phyloP scores from a whole-genome alignment of 1,139 yeast genomes.

The Scheffersomyces lignicola region DNA sequence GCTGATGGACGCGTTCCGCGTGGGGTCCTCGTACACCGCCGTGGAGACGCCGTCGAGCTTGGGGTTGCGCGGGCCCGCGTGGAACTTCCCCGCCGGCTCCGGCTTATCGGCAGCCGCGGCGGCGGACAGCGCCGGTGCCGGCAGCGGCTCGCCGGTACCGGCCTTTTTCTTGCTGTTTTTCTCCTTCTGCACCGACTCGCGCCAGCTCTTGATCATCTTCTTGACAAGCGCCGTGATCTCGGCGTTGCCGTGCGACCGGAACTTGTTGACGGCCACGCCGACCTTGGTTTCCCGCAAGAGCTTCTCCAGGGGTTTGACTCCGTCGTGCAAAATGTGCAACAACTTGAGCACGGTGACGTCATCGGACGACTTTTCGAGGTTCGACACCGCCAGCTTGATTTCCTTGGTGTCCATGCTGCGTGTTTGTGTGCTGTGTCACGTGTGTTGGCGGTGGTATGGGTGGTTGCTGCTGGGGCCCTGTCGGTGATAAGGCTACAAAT shows the following conservation, averaged over 20 bases:
- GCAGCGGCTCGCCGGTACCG: conserved; percentile 1
- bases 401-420: conserved; percentile 74
- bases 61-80: conserved; percentile 65
- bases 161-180: conserved; percentile 47
- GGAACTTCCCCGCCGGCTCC: conserved; percentile 20
- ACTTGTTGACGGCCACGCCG: conserved; percentile 95
- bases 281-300: conserved; percentile 89
- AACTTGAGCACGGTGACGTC: conserved; percentile 68
- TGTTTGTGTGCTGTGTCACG: too few relatives aligned
- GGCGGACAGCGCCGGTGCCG: conserved; percentile 3
- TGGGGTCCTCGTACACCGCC: conserved; percentile 65
- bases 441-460: too few relatives aligned
- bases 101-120: conserved; percentile 11
- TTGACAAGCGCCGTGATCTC: conserved; percentile 74
- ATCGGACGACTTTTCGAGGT: conserved; percentile 73
- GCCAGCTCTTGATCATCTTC: conserved; percentile 84
- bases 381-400: conserved; percentile 66
- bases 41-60: conserved; percentile 78
- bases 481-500: too few relatives aligned
- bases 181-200: conserved; percentile 81
- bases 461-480: too few relatives aligned
- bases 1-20: conserved; percentile 81
- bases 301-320: conserved; percentile 82
- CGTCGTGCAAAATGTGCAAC: conserved; percentile 64
- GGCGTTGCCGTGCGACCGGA: conserved; percentile 64